Conservation (phyloP, 495 filamentous ascomycete genomes). For the Aspergillus sparsus region DNA sequence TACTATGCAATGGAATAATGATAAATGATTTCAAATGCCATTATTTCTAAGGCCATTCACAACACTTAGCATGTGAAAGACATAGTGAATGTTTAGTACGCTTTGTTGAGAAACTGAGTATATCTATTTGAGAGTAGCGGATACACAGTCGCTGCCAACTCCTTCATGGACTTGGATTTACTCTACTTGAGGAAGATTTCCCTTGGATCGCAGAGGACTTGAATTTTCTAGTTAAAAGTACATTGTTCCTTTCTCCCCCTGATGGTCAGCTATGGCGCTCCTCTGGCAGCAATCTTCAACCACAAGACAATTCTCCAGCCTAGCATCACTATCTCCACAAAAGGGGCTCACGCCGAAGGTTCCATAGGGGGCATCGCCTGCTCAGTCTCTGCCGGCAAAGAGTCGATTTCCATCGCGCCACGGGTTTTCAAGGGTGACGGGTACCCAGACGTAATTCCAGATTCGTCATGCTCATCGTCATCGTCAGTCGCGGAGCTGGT, state of each 20-base stretch:
- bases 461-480: slow-evolving; percentile 9
- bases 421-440: slow-evolving; percentile 5
- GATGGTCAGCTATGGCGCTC: not conserved
- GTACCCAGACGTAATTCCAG: not conserved
- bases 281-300: slow-evolving; percentile 1
- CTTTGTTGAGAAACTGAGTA: not conserved
- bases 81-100: not conserved
- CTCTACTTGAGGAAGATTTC: slow-evolving; percentile 1
- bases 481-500: slow-evolving; percentile 5
- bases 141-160: not conserved
- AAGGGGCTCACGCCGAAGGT: slow-evolving; percentile 1
- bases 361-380: not conserved
- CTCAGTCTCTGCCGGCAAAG: not conserved
- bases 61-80: not conserved
- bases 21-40: not conserved
- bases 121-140: not conserved
- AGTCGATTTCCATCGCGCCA: not conserved
- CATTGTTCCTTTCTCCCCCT: not conserved
- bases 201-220: not conserved
- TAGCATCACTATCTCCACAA: slow-evolving; percentile 1
- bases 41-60: not conserved
- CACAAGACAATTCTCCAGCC: slow-evolving; percentile 1
- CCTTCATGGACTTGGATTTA: slow-evolving; percentile 1
- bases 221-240: not conserved
- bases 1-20: not conserved